Evolutionary conservation across 1,284 basidiomycete species (phyloP).

Genomic region (Leccinum solheimii): DNA sequence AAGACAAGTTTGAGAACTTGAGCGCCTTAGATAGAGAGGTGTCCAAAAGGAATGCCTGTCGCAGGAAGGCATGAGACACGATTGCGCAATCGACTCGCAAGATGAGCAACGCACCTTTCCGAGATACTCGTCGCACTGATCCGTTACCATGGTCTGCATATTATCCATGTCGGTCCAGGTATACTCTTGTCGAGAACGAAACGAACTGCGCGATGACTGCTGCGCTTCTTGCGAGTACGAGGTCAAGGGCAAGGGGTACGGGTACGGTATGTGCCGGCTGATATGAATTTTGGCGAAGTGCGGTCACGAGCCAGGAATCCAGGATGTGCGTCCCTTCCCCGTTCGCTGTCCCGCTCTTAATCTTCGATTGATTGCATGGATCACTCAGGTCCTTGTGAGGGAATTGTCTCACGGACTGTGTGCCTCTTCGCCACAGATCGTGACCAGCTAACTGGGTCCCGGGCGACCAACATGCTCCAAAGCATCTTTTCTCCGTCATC

Average conservation of each 20-base stretch:
- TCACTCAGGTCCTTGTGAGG: neutral
- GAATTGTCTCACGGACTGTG: constrained; percentile 4
- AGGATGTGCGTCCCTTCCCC: neutral
- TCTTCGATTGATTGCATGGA: neutral
- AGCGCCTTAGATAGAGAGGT: neutral
- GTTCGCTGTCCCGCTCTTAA: neutral
- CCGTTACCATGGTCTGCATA: constrained; percentile 15
- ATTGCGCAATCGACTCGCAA: constrained; percentile 33
- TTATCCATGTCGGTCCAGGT: constrained; percentile 16
- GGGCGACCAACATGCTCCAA: neutral
- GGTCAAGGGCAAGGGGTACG: constrained; percentile 2
- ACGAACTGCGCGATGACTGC: constrained; percentile 1
- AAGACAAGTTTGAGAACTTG: neutral
- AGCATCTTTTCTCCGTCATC: neutral
- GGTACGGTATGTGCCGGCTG: constrained; percentile 3
- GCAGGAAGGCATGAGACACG: constrained; percentile 29
- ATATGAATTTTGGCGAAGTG: neutral
- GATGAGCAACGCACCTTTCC: constrained; percentile 22
- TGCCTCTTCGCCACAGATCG: neutral
- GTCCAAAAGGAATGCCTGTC: constrained; percentile 27
- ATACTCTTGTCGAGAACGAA: neutral
- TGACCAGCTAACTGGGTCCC: neutral
- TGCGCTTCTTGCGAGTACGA: constrained; percentile 4
- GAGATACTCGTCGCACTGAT: constrained; percentile 20
- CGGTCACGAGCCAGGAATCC: constrained; percentile 14